A percentile compares a stretch with the other conserved stretches of the same genome.
Evolutionary conservation across 345 rosid species (phyloP).

Genomic region (Populus pruinosa): DNA sequence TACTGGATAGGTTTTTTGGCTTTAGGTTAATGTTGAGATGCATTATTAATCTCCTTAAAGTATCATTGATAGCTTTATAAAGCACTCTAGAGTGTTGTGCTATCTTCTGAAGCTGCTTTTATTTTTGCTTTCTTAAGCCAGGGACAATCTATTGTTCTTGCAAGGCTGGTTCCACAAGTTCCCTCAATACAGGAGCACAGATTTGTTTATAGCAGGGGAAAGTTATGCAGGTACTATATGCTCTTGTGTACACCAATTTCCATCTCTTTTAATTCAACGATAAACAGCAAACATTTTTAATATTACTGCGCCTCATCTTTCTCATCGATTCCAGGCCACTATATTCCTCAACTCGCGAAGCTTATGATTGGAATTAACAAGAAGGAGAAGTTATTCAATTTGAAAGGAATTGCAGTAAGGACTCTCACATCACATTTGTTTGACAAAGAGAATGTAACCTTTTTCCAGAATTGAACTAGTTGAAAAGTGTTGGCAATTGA

Average conservation of each 20-base stretch:
- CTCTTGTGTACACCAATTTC: conserved; percentile 4
- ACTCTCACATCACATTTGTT: not conserved
- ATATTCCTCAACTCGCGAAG: conserved; percentile 84
- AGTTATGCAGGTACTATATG: conserved; percentile 77
- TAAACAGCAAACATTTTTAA: not conserved
- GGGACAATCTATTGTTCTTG: conserved; percentile 89
- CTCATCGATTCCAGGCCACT: conserved; percentile 55
- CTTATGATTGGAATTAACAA: conserved; percentile 72
- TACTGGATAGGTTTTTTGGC: not conserved
- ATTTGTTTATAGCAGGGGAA: conserved; percentile 84
- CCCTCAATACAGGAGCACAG: conserved; percentile 77
- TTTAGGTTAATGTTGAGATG: not conserved
- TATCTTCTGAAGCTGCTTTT: conserved; percentile 26
- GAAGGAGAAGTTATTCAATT: conserved; percentile 61
- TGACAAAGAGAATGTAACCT: not conserved
- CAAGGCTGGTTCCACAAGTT: conserved; percentile 79
- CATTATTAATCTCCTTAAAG: not conserved
- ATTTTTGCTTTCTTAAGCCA: conserved; percentile 50
- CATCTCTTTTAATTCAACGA: not conserved
- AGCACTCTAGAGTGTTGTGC: conserved; percentile 5
- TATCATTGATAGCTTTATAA: not conserved
- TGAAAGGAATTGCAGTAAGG: conserved; percentile 90
- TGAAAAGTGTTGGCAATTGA: not conserved
- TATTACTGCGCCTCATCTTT: not conserved
- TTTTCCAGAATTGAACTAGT: not conserved